Conservation (phyloP, 768 basidiomycete genomes). For the Lactarius tabidus region DNA sequence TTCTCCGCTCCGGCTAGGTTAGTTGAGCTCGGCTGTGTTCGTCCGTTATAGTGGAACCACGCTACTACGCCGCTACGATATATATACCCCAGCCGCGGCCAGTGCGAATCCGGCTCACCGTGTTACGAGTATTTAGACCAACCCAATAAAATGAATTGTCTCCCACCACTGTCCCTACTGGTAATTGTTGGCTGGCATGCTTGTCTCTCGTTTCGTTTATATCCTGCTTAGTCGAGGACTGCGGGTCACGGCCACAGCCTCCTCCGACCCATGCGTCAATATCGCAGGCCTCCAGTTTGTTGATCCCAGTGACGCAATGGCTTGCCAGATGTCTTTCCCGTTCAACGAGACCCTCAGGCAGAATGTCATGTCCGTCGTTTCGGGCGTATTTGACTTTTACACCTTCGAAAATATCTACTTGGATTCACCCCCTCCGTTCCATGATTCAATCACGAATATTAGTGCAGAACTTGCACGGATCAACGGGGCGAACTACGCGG, state of each 20-base stretch:
- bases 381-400: conserved; percentile 38
- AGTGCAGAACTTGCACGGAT: conserved; percentile 46
- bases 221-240: neutral
- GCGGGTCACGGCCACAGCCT: neutral
- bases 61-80: too few species aligned
- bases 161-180: neutral
- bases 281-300: conserved; percentile 42
- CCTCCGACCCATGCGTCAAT: conserved; percentile 34
- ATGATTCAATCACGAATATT: conserved; percentile 51
- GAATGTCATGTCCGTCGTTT: conserved; percentile 36
- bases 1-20: too few species aligned
- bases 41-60: too few species aligned
- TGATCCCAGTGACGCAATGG: conserved; percentile 49
- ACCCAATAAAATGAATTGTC: neutral
- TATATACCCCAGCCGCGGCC: conserved; percentile 17
- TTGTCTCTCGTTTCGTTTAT: neutral
- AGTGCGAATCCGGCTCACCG: neutral
- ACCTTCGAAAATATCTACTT: conserved; percentile 40
- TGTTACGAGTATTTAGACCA: neutral
- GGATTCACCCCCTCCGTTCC: conserved; percentile 36
- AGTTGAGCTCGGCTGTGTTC: too few species aligned
- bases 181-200: neutral
- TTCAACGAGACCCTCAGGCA: conserved; percentile 39
- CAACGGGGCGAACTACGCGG: conserved; percentile 45
- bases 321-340: conserved; percentile 37